These are phyloP conservation scores for Ormosia emarginata DNA, from an alignment of 306 rosid genomes.

Conservation along the genomic window DNA sequence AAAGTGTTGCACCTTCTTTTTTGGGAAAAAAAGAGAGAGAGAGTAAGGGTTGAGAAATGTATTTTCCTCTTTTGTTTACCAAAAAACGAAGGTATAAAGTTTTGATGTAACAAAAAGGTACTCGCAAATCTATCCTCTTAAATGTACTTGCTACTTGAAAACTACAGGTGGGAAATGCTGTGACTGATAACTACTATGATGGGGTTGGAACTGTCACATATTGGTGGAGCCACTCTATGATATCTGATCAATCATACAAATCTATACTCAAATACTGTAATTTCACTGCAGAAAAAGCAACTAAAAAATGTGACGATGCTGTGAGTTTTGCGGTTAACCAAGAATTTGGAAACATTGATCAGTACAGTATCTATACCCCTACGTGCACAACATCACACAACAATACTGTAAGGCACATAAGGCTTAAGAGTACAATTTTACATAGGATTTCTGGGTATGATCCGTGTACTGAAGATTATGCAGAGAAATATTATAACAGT, in stretches of 20 bases:
- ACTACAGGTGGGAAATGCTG: slow-evolving; percentile 75
- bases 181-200: slow-evolving; percentile 62
- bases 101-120: too few species aligned
- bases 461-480: slow-evolving; percentile 77
- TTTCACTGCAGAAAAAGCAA: slow-evolving; percentile 38
- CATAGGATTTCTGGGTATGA: slow-evolving; percentile 66
- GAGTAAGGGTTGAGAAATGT: too few species aligned
- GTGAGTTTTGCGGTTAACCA: slow-evolving; percentile 48
- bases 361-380: slow-evolving; percentile 75
- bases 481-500: slow-evolving; percentile 70
- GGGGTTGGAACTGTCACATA: slow-evolving; percentile 58
- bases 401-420: background rate
- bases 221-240: slow-evolving; percentile 86
- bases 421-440: slow-evolving; percentile 55
- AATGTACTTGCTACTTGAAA: background rate
- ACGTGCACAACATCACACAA: slow-evolving; percentile 31
- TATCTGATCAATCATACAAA: slow-evolving; percentile 65
- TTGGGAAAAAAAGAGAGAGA: too few species aligned
- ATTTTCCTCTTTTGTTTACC: too few species aligned
- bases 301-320: slow-evolving; percentile 48
- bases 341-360: slow-evolving; percentile 64
- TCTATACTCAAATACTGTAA: slow-evolving; percentile 63
- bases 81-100: too few species aligned
- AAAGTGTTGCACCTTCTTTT: too few species aligned
- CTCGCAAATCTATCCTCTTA: too few species aligned